phyloP scores from a whole-genome alignment of 768 basidiomycete genomes.

The Auricularia sp. region DNA sequence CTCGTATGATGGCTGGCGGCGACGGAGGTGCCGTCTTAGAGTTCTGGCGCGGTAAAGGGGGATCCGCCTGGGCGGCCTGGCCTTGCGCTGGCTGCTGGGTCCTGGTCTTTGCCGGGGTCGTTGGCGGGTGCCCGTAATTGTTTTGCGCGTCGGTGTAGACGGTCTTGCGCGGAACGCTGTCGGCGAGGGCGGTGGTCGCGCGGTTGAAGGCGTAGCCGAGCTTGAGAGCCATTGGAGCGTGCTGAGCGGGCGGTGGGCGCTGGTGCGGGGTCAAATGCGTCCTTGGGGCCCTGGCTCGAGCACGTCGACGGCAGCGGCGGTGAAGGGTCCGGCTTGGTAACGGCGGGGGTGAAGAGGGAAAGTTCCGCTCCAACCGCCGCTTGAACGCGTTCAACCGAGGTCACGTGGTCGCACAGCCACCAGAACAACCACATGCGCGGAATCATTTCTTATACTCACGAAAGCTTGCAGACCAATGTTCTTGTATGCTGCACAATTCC shows the following conservation, averaged over 20 bases:
- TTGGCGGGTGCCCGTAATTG: neutral
- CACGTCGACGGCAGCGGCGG: neutral
- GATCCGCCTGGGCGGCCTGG: neutral
- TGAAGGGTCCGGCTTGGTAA: neutral
- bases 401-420: neutral
- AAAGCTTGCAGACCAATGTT: no score
- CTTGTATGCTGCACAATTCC: no score
- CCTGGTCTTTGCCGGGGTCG: neutral
- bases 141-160: neutral
- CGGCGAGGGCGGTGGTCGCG: neutral
- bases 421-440: no score
- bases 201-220: constrained; percentile 1
- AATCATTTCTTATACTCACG: no score
- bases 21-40: constrained; percentile 74
- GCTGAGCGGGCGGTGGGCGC: neutral
- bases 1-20: constrained; percentile 65
- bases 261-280: neutral
- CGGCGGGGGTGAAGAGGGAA: neutral
- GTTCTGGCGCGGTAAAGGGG: constrained; percentile 73
- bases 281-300: neutral
- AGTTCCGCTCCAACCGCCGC: neutral
- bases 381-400: neutral
- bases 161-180: neutral
- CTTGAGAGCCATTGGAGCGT: neutral
- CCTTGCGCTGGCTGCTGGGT: neutral